A percentile compares a stretch with the other conserved stretches of the same genome.
Evolutionary conservation across 1,284 basidiomycete species (phyloP).

Genomic region (Cystobasidiaceae sp.): DNA sequence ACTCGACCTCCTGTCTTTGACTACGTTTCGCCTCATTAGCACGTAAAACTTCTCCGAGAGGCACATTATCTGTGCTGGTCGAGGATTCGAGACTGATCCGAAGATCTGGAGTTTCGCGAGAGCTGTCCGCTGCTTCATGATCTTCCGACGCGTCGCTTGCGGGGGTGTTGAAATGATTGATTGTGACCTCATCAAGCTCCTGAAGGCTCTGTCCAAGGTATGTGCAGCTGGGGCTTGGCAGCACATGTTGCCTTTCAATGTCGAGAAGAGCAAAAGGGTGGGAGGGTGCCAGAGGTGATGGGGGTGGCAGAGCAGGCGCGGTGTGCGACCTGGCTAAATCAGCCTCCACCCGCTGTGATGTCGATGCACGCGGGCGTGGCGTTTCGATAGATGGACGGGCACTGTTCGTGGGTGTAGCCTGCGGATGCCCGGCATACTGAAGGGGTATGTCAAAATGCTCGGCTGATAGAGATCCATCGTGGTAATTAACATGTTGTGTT

Average conservation of each 20-base stretch:
- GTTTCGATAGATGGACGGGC: background rate
- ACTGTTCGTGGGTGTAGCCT: background rate
- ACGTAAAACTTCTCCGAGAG: constrained; percentile 13
- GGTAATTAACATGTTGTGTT: constrained; percentile 1
- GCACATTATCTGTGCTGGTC: constrained; percentile 7
- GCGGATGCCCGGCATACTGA: background rate
- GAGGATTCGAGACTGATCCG: constrained; percentile 5
- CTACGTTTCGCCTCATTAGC: background rate
- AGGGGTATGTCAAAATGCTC: background rate
- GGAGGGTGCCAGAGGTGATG: background rate
- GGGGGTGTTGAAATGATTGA: background rate
- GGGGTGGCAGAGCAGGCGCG: background rate
- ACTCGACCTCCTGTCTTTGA: background rate
- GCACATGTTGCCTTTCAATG: background rate
- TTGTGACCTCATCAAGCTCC: background rate
- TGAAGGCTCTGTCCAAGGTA: background rate
- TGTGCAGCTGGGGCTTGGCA: background rate
- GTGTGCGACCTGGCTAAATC: no score
- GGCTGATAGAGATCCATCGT: background rate
- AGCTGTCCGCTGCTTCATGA: no score
- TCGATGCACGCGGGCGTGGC: background rate
- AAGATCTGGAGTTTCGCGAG: background rate
- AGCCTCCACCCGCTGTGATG: background rate
- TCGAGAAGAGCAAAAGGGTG: background rate
- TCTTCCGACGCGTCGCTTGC: background rate